Percentiles rank a stretch among this genome's conserved stretches.
phyloP scores from a whole-genome alignment of 225 moss, liverwort and hornwort genomes.

The Polytrichum commune region DNA sequence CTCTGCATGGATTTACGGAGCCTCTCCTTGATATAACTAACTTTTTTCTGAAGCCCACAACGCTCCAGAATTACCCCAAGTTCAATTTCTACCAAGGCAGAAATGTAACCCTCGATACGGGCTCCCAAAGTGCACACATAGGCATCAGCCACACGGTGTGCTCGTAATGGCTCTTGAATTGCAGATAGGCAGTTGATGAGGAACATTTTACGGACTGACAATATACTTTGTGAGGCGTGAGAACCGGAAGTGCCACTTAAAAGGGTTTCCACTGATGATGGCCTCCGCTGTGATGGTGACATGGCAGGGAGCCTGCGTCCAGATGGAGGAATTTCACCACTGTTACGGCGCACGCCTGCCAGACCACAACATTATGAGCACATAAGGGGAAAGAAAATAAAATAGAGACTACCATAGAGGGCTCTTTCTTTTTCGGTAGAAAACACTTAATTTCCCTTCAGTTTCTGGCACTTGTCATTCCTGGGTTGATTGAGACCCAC shows the following conservation, averaged over 20 bases:
- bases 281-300: constrained; percentile 59
- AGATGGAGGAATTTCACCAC: constrained; percentile 59
- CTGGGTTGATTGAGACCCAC: too few species aligned
- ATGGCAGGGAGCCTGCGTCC: constrained; percentile 64
- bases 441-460: too few species aligned
- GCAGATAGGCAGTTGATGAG: constrained; percentile 90
- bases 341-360: constrained; percentile 58
- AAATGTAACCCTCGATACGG: constrained; percentile 74
- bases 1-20: constrained; percentile 47
- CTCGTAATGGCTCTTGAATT: constrained; percentile 85
- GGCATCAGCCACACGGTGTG: constrained; percentile 67
- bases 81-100: constrained; percentile 80
- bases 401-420: too few species aligned
- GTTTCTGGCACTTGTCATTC: too few species aligned
- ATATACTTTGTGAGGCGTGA: constrained; percentile 54
- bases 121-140: constrained; percentile 57
- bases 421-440: too few species aligned
- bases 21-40: constrained; percentile 77
- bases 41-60: constrained; percentile 89
- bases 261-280: constrained; percentile 64
- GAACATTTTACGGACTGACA: constrained; percentile 74
- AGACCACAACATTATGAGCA: too few species aligned
- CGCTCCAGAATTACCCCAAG: constrained; percentile 75
- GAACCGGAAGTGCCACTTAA: constrained; percentile 41
- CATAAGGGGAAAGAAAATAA: too few species aligned